Base-by-base conservation (phyloP, 2,329 filamentous ascomycete species). In the Xylariaceae sp. region DNA sequence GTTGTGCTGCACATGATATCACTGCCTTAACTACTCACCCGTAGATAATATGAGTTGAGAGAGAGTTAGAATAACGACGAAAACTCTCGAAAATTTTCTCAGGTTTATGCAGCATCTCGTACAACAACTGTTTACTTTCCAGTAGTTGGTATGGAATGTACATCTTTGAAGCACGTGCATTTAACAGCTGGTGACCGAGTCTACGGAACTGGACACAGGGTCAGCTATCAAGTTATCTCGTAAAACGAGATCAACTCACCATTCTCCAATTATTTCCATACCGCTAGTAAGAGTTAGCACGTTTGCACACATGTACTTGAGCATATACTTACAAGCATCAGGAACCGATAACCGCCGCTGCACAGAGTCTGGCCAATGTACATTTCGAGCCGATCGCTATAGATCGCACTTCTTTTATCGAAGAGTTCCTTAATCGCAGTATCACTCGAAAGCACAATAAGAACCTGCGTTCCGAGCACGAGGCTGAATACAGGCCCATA, bases 31-130 rank as follows among this genome's bases (percentile, higher is more conserved):
- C 8, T 26, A 41, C 47, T 10, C 20, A 36, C 37, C 47, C 47
- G 37, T 50, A 50, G 32, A 50, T 50, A 3, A 50, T 50, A n/a
- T 50, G 27, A 20, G 37, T 50, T 26, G 47, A 43, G 3, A 50
- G 16, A 9, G 47, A 50, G 10, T 50, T 50, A 6, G 36, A 42
- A 23, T 50, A 50, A n/a, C 47, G 47, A 21, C 47, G 47, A 6
- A 43, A 50, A n/a, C 47, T 50, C 9, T 42, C 47, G n/a, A 50
- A 35, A 27, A 50, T 35, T 37, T 30, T 43, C 6, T 50, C 29
- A 13, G 47, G 47, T 7, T 41, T 24, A 15, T 36, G 36, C 16
- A 50, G 16, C 13, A 50, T 15, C 24, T 50, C 47, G 11, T 43
- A 40, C 3, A 50, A 9, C 20, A 50, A 5, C 23, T 43, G 47